These are phyloP conservation scores for Diplodia mutila DNA, from an alignment of 2,329 filamentous ascomycete species.

Conservation along the genomic window DNA sequence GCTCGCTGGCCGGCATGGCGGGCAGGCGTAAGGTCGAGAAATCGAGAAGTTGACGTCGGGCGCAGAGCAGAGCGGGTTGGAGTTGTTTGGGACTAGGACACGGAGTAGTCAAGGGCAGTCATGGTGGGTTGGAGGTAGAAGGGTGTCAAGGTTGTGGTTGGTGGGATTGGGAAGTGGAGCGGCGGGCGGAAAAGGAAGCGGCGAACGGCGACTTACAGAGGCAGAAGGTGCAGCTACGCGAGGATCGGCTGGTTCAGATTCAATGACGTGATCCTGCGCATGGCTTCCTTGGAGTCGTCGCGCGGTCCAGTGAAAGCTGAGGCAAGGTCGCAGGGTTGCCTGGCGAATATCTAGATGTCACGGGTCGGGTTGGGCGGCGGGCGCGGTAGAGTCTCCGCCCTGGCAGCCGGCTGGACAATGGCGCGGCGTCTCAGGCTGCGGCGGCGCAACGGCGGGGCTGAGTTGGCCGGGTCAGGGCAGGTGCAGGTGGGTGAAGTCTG, in stretches of 20 bases:
- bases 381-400: neutral
- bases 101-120: neutral
- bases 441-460: neutral
- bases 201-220: slow-evolving; percentile 14
- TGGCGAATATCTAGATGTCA: neutral
- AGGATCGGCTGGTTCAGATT: neutral
- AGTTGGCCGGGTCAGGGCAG: slow-evolving; percentile 9
- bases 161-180: neutral
- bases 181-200: slow-evolving; percentile 17
- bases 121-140: neutral
- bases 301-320: neutral
- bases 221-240: slow-evolving; percentile 13
- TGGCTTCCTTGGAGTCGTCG: neutral
- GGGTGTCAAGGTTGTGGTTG: neutral
- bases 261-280: slow-evolving; percentile 13
- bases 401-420: neutral
- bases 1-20: slow-evolving; percentile 10
- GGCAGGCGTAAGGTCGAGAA: neutral
- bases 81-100: neutral
- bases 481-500: slow-evolving; percentile 1
- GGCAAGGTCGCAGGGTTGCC: neutral
- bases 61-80: neutral
- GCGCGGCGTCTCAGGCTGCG: neutral
- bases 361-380: slow-evolving; percentile 12
- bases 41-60: neutral